phyloP scores from a whole-genome alignment of 345 rosid genomes.

The Zanthoxylum bungeanum region DNA sequence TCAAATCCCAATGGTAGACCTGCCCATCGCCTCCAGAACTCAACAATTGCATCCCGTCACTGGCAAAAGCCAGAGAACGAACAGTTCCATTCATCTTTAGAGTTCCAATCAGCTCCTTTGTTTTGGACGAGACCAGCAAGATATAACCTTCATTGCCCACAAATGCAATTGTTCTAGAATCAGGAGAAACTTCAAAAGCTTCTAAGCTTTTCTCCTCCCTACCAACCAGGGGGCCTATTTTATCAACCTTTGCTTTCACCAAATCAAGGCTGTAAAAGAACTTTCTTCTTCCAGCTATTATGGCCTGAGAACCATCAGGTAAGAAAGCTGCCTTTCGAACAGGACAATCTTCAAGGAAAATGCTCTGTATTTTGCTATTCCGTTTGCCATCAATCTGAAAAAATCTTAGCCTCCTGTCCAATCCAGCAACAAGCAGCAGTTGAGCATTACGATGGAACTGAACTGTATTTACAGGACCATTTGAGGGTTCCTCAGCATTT shows the following conservation, averaged over 20 bases:
- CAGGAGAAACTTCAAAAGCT: conserved; percentile 78
- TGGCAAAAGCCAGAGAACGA: conserved; percentile 69
- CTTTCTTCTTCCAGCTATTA: conserved; percentile 88
- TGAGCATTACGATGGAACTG: conserved; percentile 89
- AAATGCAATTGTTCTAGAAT: conserved; percentile 74
- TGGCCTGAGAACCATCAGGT: conserved; percentile 89
- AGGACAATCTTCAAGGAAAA: conserved; percentile 84
- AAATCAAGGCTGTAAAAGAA: conserved; percentile 90
- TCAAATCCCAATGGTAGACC: conserved; percentile 86
- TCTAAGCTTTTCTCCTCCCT: conserved; percentile 98
- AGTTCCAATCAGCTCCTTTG: conserved; percentile 79
- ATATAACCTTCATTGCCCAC: conserved; percentile 87
- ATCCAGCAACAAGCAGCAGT: conserved; percentile 77
- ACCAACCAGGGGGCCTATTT: conserved; percentile 86
- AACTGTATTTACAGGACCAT: conserved; percentile 72
- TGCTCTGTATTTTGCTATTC: conserved; percentile 81
- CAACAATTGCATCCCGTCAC: conserved; percentile 61
- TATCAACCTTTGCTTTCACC: conserved; percentile 70
- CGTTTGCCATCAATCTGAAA: conserved; percentile 94
- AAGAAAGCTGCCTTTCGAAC: conserved; percentile 74
- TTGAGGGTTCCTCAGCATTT: conserved; percentile 69
- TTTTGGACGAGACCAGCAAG: conserved; percentile 74
- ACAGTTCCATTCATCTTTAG: conserved; percentile 91
- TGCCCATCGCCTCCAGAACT: conserved; percentile 94
- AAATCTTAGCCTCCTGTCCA: conserved; percentile 66